Conservation (phyloP, 192 early-diverging fungal species). For the Spinellus fusiger region DNA sequence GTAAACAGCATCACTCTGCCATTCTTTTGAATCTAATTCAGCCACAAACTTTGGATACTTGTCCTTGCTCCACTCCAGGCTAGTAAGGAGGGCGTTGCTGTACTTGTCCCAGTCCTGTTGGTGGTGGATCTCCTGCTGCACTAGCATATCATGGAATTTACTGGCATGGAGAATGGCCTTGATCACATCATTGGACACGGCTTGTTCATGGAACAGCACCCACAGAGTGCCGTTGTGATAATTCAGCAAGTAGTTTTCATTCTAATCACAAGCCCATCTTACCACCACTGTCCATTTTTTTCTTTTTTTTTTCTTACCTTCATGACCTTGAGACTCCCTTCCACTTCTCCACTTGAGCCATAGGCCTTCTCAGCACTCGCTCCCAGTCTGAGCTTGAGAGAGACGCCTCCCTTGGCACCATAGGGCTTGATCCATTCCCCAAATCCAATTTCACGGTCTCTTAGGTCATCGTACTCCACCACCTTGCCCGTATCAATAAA, state of each 20-base stretch:
- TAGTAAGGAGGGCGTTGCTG: conserved; percentile 21
- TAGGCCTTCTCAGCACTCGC: conserved; percentile 40
- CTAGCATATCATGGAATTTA: conserved; percentile 31
- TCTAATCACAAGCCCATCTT: conserved; percentile 17
- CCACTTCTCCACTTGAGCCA: conserved; percentile 31
- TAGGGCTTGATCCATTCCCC: conserved; percentile 52
- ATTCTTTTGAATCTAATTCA: conserved; percentile 44
- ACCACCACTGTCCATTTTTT: background rate
- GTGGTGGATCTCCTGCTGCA: conserved; percentile 4
- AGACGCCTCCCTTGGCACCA: conserved; percentile 22
- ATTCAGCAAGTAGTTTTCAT: conserved; percentile 57
- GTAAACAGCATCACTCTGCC: conserved; percentile 56
- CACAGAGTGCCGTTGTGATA: conserved; percentile 35
- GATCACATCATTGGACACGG: conserved; percentile 49
- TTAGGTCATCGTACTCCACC: conserved; percentile 34
- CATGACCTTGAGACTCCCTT: conserved; percentile 33
- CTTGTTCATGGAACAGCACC: conserved; percentile 47
- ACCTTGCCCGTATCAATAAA: conserved; percentile 47
- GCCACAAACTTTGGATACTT: conserved; percentile 44
- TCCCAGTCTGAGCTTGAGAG: conserved; percentile 40
- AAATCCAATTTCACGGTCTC: conserved; percentile 43
- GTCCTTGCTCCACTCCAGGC: conserved; percentile 41
- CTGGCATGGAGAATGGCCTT: conserved; percentile 53
- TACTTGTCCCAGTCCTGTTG: conserved; percentile 25
- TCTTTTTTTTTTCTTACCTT: conserved; percentile 19